Evolutionary conservation across 2,329 filamentous ascomycete genomes (phyloP), one percentile per base, ranked within the genome.

Genomic region (Scedosporium dehoogii): DNA sequence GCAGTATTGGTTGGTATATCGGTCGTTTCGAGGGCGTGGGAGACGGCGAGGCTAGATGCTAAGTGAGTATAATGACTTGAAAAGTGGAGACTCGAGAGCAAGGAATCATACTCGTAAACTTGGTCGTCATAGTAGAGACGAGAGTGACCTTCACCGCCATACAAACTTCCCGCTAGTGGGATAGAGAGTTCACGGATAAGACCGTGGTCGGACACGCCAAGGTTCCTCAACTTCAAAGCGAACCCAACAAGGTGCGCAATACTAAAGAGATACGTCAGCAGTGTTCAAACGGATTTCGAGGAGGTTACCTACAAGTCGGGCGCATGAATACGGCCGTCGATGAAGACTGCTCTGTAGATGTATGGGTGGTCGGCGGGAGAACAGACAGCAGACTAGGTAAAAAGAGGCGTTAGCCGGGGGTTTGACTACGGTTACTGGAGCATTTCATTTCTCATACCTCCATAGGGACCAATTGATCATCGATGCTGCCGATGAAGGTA

Each of bases 321-420:
- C 0, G 92, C 89, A 72, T 97, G 93, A 41, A 97, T 83, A 64
- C 92, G 87, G 27, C 92, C 91, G 73, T 99, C 93, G 61, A 99
- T 90, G 71, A 97, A 97, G 16, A 96, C 92, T n/a, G 92, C 91
- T 29, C 94, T 87, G 72, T 92, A 96, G 63, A 97, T 93, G 73
- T 97, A 92, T 0, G 94, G 94, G 70, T 99, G 94, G 21, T 85
- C 86, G 3, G 92, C 86, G 0, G 89, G 89, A 0, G 91, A 89
- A 73, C 96, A 96, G 0, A 94, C 85, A 16, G 93, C 92, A 2
- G 92, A 97, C 85, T 78, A 29, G 42, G 16, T 10, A 51, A 9
- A 21, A 80, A 7, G 23, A 53, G 9, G 14, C 33, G 67, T 74
- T 64, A 73, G 68, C 60, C 33, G 14, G 10, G 10, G 63, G 57